Evolutionary conservation across 352 stramenopile species (phyloP).

Genomic region (Elongisporangium anandrum): DNA sequence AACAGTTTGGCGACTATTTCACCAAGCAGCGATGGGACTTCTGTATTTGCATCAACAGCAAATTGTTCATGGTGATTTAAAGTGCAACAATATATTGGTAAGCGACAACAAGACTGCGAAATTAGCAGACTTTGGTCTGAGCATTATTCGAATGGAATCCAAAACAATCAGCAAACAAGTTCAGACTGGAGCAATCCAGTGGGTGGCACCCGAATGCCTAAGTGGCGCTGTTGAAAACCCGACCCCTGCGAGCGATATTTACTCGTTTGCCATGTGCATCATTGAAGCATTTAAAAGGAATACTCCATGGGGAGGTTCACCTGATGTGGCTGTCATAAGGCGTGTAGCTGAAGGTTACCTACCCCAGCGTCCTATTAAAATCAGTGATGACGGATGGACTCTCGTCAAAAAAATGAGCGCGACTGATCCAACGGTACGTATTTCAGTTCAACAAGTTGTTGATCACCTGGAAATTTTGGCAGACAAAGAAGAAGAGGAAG

Average conservation of each 20-base stretch:
- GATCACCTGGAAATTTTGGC: no score
- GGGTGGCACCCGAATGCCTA: neutral
- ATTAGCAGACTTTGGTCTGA: conserved; percentile 23
- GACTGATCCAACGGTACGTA: conserved; percentile 7
- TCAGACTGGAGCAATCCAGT: neutral
- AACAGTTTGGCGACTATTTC: conserved; percentile 20
- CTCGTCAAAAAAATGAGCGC: conserved; percentile 29
- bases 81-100: conserved; percentile 26
- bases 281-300: neutral
- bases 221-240: neutral
- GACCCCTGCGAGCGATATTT: neutral
- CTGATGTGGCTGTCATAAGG: neutral
- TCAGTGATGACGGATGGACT: conserved; percentile 26
- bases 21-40: conserved; percentile 20
- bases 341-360: neutral
- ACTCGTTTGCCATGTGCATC: conserved; percentile 2
- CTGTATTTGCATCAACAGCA: conserved; percentile 22
- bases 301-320: neutral
- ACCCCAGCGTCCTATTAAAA: conserved; percentile 13
- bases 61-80: conserved; percentile 21
- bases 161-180: neutral
- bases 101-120: conserved; percentile 13
- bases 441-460: neutral
- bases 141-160: conserved; percentile 5
- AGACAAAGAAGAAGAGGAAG: no score